Evolutionary conservation across 768 basidiomycete species (phyloP), one percentile per base, ranked within the genome.

Genomic region (Tulasnella sp.): DNA sequence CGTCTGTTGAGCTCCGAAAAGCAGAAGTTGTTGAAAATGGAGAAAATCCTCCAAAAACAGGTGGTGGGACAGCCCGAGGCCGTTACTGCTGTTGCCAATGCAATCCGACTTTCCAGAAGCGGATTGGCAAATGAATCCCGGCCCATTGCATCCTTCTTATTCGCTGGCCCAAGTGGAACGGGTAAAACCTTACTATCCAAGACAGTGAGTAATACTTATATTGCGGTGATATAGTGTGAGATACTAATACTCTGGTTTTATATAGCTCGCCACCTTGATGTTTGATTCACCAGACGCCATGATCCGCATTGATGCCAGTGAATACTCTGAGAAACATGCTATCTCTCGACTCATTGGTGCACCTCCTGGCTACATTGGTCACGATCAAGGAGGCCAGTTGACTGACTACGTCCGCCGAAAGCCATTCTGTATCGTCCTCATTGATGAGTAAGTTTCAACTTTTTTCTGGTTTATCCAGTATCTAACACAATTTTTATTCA

Each of bases 361-460:
- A n/a, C 85, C 85, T 49, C 83, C 85, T 46, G 85, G 47, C 3
- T 48, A 48, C 34, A 43, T 53, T 31, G 54, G 39, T 7, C 79
- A 93, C 63, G 89, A 93, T 59, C 72, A 78, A 29, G 86, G 87
- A 8, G 87, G 91, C 7, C 89, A 92, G 62, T 72, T 95, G 41
- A 93, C 91, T 3, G 91, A 95, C 68, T 91, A 91, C 59, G 79
- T 93, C 44, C 78, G 90, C 45, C 78, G 91, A 54, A 86, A 89
- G 63, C 90, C 90, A 1, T 95, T 92, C 63, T 78, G 75, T 53
- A 88, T 89, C 58, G 72, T 89, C 47, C 72, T 88, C 54, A 80
- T 90, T 59, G 85, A 87, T 63, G 87, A 88, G 66, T 48, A 44
- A 48, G 49, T 51, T 5, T 2, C 45, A 15, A 3, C 42, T 7